Conservation (phyloP, 352 stramenopile genomes). For the Phytopythium helicoides region DNA sequence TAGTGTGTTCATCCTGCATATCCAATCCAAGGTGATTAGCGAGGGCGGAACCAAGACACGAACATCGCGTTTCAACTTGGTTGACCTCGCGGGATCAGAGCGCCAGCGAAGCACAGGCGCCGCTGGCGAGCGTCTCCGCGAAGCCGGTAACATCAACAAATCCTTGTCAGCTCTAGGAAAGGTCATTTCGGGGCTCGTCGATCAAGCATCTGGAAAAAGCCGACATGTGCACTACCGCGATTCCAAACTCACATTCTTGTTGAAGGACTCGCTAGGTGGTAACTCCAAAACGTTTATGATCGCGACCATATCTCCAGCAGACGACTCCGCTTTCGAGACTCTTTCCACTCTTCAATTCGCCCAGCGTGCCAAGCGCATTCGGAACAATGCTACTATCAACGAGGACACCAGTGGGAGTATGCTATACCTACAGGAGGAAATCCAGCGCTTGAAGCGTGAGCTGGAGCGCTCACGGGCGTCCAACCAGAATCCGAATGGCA, state of each 20-base stretch:
- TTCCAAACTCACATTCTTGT: constrained; percentile 82
- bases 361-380: constrained; percentile 81
- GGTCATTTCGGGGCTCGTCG: constrained; percentile 91
- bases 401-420: constrained; percentile 72
- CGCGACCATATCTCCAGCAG: constrained; percentile 74
- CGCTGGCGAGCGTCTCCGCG: constrained; percentile 94
- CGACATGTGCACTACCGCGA: constrained; percentile 85
- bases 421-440: constrained; percentile 69
- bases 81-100: constrained; percentile 98
- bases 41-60: constrained; percentile 64
- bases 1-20: constrained; percentile 82
- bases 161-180: constrained; percentile 94
- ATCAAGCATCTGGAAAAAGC: constrained; percentile 77
- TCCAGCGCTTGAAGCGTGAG: constrained; percentile 52
- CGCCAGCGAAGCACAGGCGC: constrained; percentile 95
- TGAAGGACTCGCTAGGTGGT: constrained; percentile 82
- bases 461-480: constrained; percentile 40
- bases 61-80: constrained; percentile 94
- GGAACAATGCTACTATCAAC: constrained; percentile 83
- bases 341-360: constrained; percentile 86
- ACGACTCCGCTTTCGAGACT: constrained; percentile 84
- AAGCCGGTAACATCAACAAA: constrained; percentile 97
- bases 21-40: constrained; percentile 64
- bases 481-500: not conserved
- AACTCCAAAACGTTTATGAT: constrained; percentile 90